Percentiles rank a stretch among this genome's conserved stretches.
These are phyloP conservation scores for Picea sitchensis DNA, from an alignment of 75 land plant species.

Conservation along the genomic window DNA sequence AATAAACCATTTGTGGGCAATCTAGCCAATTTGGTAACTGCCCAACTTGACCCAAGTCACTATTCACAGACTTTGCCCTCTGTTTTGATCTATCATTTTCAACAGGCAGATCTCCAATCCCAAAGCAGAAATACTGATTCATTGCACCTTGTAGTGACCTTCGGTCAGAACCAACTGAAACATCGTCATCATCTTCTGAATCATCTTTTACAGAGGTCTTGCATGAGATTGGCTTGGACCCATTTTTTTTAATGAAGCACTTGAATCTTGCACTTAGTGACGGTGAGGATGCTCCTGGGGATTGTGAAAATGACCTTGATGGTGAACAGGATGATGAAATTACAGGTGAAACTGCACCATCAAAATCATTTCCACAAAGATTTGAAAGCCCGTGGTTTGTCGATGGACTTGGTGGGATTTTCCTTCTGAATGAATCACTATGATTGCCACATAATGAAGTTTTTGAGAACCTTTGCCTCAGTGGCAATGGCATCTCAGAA, in stretches of 20 bases:
- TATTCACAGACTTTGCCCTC: neutral
- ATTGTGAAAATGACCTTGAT: slow-evolving; percentile 17
- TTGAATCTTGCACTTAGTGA: slow-evolving; percentile 16
- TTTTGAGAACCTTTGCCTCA: slow-evolving; percentile 40
- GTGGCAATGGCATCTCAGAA: slow-evolving; percentile 37
- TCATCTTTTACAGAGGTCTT: slow-evolving; percentile 8
- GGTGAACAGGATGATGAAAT: slow-evolving; percentile 35
- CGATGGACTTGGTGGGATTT: slow-evolving; percentile 34
- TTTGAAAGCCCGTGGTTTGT: slow-evolving; percentile 44
- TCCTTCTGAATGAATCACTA: slow-evolving; percentile 34
- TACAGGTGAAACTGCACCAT: slow-evolving; percentile 44
- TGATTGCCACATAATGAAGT: slow-evolving; percentile 30
- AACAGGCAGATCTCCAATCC: slow-evolving; percentile 41
- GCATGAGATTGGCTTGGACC: slow-evolving; percentile 13
- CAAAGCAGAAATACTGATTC: slow-evolving; percentile 65
- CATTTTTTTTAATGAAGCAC: slow-evolving; percentile 11
- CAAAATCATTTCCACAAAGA: slow-evolving; percentile 10
- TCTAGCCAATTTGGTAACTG: neutral
- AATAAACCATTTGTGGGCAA: neutral
- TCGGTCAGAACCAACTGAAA: slow-evolving; percentile 8
- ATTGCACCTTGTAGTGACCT: slow-evolving; percentile 27
- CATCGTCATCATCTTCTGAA: slow-evolving; percentile 2
- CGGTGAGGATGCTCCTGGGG: neutral
- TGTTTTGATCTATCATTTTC: slow-evolving; percentile 16
- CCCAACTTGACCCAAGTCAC: neutral